These are phyloP conservation scores for Cymbopogon flexuosus DNA, from an alignment of 202 grass and related monocot species.

Conservation along the genomic window DNA sequence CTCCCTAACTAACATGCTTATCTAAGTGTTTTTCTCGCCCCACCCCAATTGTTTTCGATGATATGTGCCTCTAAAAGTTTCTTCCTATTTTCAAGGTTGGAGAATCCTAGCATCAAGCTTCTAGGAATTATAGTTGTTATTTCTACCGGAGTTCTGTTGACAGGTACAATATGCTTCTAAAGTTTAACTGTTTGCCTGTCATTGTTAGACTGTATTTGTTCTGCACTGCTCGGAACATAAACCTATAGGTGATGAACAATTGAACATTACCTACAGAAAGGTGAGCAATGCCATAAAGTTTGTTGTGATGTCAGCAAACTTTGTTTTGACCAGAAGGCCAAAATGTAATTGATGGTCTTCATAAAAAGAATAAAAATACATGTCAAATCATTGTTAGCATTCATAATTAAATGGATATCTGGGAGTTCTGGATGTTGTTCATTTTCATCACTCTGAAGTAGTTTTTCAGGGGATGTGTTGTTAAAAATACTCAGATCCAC, in stretches of 20 bases:
- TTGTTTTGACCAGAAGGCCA: background rate
- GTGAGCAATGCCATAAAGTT: background rate
- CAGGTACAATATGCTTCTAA: constrained; percentile 49
- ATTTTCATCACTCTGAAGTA: background rate
- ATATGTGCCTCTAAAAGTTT: constrained; percentile 29
- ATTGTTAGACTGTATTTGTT: background rate
- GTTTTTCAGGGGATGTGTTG: background rate
- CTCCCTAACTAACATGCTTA: background rate
- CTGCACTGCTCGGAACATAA: constrained; percentile 17
- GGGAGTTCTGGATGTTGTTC: background rate
- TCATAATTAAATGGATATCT: background rate
- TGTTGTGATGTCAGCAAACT: background rate
- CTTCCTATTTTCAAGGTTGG: constrained; percentile 63
- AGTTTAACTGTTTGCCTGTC: background rate
- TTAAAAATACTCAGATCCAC: background rate
- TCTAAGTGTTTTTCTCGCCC: background rate
- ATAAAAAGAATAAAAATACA: background rate
- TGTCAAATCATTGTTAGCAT: background rate
- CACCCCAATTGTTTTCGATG: background rate
- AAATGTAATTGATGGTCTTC: background rate
- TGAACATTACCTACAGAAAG: background rate
- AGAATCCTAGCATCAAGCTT: constrained; percentile 91
- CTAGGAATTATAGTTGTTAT: constrained; percentile 90
- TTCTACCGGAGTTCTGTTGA: constrained; percentile 85
- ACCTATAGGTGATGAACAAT: background rate